Base-by-base conservation (phyloP, 2,329 filamentous ascomycete species). In the Nemania sp. region DNA sequence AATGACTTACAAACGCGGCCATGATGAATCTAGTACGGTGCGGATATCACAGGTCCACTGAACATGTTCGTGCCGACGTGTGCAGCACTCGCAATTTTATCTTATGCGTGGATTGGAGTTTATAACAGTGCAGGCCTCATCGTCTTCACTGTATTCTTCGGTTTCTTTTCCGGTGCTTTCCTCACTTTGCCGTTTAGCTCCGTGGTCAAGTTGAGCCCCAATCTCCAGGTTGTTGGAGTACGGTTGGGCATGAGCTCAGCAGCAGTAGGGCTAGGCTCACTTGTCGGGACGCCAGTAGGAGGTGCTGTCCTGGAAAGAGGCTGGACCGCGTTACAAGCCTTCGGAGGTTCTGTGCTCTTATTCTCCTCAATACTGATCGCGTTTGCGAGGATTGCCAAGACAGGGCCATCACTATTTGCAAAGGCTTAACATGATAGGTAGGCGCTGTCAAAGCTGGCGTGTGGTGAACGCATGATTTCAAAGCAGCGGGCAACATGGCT, bases 251-350 rank as follows among this genome's bases (percentile, higher is more conserved):
- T 77, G 71, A 62, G 55, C 3, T 75, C 74, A 17, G 49, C 66
- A 8, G 31, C 67, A 8, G 52, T 63, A 5, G 72, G 73, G 72
- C 64, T 84, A 68, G 19, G 82, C 72, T 55, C 83, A 71, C 62
- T 86, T 73, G 59, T 82, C 1, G 72, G 73, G 0, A 84, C 58
- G 66, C 76, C 59, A 69, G 80, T 66, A 73, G 79, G 68, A 74
- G 72, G 83, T 70, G 84, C 64, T 47, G 78, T 72, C 64, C 67
- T 74, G n/a, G n/a, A n/a, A n/a, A n/a, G n/a, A n/a, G 30, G 30
- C 12, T 33, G 30, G 30, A 33, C 30, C 15, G 30, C 30, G 15
- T 14, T 33, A n/a, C 30, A 33, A n/a, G 30, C 30, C 12, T 33
- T 33, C 15, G 30, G 30, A n/a, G 30, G 30, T n/a, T 33, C 30